These are phyloP conservation scores for Torulaspora globosa DNA, from an alignment of 1,139 yeast genomes.

Conservation along the genomic window DNA sequence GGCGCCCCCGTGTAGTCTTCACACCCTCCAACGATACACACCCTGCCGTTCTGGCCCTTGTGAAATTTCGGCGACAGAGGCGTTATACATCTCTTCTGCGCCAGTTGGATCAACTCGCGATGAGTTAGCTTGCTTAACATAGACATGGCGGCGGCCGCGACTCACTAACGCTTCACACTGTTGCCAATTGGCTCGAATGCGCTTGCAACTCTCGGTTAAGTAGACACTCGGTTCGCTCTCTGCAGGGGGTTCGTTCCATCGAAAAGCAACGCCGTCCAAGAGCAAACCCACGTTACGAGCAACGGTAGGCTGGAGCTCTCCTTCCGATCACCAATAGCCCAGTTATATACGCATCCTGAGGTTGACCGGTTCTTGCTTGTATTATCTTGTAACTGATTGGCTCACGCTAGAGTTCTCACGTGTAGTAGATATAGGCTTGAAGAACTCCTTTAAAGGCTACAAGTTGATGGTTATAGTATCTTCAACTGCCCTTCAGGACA, in stretches of 20 bases:
- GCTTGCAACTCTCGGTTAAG: neutral
- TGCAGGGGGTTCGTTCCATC: conserved; percentile 4
- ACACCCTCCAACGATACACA: conserved; percentile 89
- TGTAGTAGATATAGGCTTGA: conserved; percentile 1
- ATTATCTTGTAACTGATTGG: conserved; percentile 15
- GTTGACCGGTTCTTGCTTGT: neutral
- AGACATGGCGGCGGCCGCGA: neutral
- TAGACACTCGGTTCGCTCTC: neutral
- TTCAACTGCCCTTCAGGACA: too few species aligned
- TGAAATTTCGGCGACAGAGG: conserved; percentile 70
- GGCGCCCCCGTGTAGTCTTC: conserved; percentile 96
- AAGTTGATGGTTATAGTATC: too few species aligned
- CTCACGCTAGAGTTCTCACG: conserved; percentile 5
- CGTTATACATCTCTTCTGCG: conserved; percentile 57
- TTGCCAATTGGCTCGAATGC: neutral
- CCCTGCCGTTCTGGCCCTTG: conserved; percentile 86
- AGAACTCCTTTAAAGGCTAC: neutral
- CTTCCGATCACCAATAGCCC: neutral
- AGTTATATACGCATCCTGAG: neutral
- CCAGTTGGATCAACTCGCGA: conserved; percentile 46
- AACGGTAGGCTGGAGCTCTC: neutral
- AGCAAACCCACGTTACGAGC: neutral
- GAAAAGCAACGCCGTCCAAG: conserved; percentile 4
- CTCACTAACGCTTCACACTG: too few species aligned
- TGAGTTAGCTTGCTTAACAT: conserved; percentile 33